Base-by-base conservation (phyloP, 139 green algal genomes). In the Prasinococcaceae sp. region DNA sequence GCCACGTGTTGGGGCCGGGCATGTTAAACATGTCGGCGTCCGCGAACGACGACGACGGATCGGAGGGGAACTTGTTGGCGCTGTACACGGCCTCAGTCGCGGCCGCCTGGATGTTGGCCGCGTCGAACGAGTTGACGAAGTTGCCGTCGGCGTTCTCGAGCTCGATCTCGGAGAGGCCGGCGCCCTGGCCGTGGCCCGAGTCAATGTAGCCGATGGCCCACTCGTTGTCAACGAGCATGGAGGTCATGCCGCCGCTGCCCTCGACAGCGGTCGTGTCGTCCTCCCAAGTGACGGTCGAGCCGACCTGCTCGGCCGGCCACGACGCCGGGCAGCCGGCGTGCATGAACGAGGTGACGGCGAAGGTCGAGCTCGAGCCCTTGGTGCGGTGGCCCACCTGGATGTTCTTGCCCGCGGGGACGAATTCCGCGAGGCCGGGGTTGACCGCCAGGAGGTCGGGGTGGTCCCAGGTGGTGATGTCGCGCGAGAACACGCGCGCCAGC, bases 151-250 rank as follows among this genome's bases (percentile, higher is more conserved):
- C 54, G 53, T 63, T 63, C 39, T 53, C 4, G 16, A 69, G 25
- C 37, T 50, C 6, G 30, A 69, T 47, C 32, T 69, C 61, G 5
- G 9, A 23, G 6, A 60, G 38, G 19, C 35, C 42, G 1, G 30
- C 22, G 2, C 8, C 35, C 26, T 51, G 40, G 9, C 61, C 61
- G 42, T 62, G 47, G 24, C 53, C 53, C 1, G 44, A 17, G 47
- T 69, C 61, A 20, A 62, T 10, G 54, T 69, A 69, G 12, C 43
- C 52, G 39, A 69, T 63, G 22, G 61, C 28, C n/a, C 54, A 69
- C n/a, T 23, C 14, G 30, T 53, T 63, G 30, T 30, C 32, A 5
- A 17, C 27, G 4, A 69, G 44, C 12, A 44, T 33, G 35, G 23
- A 30, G 3, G 41, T 10, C 36, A 63, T 32, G 47, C 26, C 30